Evolutionary conservation across 2,329 filamentous ascomycete species (phyloP).

Genomic region (Fusarium torulosum): DNA sequence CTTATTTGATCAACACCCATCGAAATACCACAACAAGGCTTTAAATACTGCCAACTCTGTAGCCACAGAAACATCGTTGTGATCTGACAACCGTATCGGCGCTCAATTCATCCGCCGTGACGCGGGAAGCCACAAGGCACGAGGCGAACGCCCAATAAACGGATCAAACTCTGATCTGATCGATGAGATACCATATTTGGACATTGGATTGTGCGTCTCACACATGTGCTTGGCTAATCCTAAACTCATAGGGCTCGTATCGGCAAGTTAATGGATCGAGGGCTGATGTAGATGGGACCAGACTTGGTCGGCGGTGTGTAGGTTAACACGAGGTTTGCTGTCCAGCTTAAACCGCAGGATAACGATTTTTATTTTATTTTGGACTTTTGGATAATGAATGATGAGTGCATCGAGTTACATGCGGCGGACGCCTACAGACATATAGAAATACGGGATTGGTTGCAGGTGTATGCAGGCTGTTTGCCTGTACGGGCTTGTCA

Average conservation of each 20-base stretch:
- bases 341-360: slow-evolving; percentile 14
- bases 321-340: slow-evolving; percentile 35
- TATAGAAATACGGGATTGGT: slow-evolving; percentile 29
- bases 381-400: background rate
- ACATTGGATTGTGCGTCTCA: slow-evolving; percentile 7
- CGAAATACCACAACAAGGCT: background rate
- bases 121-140: slow-evolving; percentile 15
- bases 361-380: background rate
- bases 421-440: slow-evolving; percentile 29
- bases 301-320: slow-evolving; percentile 36
- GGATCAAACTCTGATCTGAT: slow-evolving; percentile 33
- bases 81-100: slow-evolving; percentile 3
- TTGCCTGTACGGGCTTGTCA: slow-evolving; percentile 20
- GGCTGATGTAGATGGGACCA: slow-evolving; percentile 24
- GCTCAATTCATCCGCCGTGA: slow-evolving; percentile 12
- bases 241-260: slow-evolving; percentile 37
- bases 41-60: background rate
- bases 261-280: slow-evolving; percentile 31
- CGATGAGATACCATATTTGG: slow-evolving; percentile 31
- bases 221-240: slow-evolving; percentile 19
- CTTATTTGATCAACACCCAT: background rate
- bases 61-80: slow-evolving; percentile 3
- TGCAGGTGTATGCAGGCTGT: slow-evolving; percentile 11
- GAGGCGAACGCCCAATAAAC: slow-evolving; percentile 16
- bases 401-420: slow-evolving; percentile 36